Evolutionary conservation across 2,329 filamentous ascomycete species (phyloP).

Genomic region (Talaromyces verruculosus): DNA sequence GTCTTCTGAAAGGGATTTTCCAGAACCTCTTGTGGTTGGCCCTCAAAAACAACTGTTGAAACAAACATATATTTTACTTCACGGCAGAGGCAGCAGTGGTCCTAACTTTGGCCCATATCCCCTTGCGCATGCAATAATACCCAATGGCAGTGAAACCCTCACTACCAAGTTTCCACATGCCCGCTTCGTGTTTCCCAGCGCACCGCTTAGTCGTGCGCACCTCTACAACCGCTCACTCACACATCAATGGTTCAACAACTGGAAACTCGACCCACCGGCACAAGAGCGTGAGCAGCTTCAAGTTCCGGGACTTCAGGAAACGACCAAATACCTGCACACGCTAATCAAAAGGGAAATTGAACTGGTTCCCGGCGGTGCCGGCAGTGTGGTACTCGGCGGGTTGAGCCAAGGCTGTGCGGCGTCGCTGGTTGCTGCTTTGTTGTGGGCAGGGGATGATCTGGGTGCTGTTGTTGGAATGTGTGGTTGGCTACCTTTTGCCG

Average conservation of each 20-base stretch:
- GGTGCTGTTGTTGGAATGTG: constrained; percentile 17
- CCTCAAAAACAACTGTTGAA: background rate
- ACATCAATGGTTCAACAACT: constrained; percentile 52
- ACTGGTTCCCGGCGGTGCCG: background rate
- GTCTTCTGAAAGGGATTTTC: background rate
- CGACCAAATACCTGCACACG: background rate
- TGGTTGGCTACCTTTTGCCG: constrained; percentile 19
- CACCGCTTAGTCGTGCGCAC: constrained; percentile 44
- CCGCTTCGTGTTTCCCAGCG: constrained; percentile 55
- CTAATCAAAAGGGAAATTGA: background rate
- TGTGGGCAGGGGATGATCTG: constrained; percentile 41
- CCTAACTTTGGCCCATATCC: background rate
- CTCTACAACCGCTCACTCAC: constrained; percentile 42
- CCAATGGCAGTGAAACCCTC: background rate
- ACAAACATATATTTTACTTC: background rate
- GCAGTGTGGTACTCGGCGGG: constrained; percentile 50
- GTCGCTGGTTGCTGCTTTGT: constrained; percentile 44
- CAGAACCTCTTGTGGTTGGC: background rate
- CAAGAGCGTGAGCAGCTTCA: constrained; percentile 22
- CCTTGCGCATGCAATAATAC: background rate
- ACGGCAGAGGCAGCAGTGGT: background rate
- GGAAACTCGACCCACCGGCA: constrained; percentile 26
- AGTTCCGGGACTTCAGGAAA: constrained; percentile 43
- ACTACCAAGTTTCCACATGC: constrained; percentile 38
- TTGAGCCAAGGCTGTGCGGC: constrained; percentile 58